Conservation (phyloP, 331 rosid species). For the Erythrophleum ivorense region DNA sequence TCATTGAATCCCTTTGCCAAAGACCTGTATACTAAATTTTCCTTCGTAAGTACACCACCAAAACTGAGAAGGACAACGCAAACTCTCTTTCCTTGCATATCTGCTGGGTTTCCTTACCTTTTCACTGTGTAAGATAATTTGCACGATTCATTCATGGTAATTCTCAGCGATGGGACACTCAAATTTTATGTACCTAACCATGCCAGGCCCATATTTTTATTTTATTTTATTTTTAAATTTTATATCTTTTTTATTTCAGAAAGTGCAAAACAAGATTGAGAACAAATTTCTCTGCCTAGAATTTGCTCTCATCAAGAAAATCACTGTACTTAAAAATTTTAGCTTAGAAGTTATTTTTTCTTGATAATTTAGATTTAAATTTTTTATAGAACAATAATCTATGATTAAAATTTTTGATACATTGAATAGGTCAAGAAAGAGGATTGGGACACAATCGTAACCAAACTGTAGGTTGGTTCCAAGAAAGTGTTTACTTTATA, state of each 20-base stretch:
- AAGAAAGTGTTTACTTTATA: no score
- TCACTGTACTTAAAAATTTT: neutral
- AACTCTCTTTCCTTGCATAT: neutral
- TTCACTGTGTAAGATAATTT: neutral
- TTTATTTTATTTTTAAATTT: no score
- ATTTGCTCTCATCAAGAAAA: neutral
- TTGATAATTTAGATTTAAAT: no score
- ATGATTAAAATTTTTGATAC: no score
- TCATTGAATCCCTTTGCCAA: neutral
- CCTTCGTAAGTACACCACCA: neutral
- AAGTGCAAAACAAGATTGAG: no score
- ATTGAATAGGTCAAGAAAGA: no score
- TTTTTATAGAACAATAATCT: no score
- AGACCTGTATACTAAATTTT: neutral
- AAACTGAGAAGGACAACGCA: neutral
- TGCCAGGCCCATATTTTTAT: neutral
- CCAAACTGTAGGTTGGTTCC: no score
- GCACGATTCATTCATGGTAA: constrained; percentile 12
- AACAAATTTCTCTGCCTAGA: no score
- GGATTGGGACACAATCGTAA: no score
- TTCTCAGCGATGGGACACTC: constrained; percentile 3
- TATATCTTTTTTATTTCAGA: no score
- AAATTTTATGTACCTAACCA: neutral
- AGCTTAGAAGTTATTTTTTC: no score
- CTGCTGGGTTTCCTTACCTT: neutral